Base-by-base conservation (phyloP, 108 stramenopile genomes). In the Hondaea fermentalgiana region DNA sequence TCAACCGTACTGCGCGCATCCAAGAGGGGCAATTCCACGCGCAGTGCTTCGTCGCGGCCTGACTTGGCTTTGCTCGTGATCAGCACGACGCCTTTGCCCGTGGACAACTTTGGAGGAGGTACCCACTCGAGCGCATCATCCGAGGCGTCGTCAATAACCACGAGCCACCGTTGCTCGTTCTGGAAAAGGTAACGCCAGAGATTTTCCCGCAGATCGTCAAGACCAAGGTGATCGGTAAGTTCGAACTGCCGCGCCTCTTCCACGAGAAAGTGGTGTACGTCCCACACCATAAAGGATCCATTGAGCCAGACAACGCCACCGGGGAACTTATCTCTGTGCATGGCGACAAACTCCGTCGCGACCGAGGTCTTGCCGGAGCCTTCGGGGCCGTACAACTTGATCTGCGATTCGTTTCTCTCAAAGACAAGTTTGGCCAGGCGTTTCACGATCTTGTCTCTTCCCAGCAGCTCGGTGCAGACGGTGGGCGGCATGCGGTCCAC, bases 41-140 rank as follows among this genome's bases (percentile, higher is more conserved):
- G 76, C 45, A 83, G 23, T 14, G 76, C 45, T 23, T 83, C 76
- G 76, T 83, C 76, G 25, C 76, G 76, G 51, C 76, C 76, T 0
- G 76, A 83, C 51, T 83, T 83, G n/a, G 76, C 45, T 35, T 83
- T 83, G 76, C 49, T 53, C n/a, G 76, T 83, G 2, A 53, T 83
- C 43, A 83, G 76, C 51, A 83, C 76, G 51, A 83, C 45, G n/a
- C 76, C 76, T 17, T 69, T 69, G 23, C 23, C 51, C n/a, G 3
- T 28, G n/a, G 51, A 53, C 49, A 83, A 23, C n/a, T 23, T 12
- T 17, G 51, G 0, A 1, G 76, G 76, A 12, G 76, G 76, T 12
- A 83, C 51, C 76, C 76, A 83, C 28, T 83, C 76, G n/a, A 83
- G 51, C 43, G 76, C 76, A 12, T 83, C 76, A 6, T 83, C 76